Percentiles rank a stretch among this genome's conserved stretches.
These are phyloP conservation scores for Calonectria naviculata DNA, from an alignment of 2,329 filamentous ascomycete species.

Conservation along the genomic window DNA sequence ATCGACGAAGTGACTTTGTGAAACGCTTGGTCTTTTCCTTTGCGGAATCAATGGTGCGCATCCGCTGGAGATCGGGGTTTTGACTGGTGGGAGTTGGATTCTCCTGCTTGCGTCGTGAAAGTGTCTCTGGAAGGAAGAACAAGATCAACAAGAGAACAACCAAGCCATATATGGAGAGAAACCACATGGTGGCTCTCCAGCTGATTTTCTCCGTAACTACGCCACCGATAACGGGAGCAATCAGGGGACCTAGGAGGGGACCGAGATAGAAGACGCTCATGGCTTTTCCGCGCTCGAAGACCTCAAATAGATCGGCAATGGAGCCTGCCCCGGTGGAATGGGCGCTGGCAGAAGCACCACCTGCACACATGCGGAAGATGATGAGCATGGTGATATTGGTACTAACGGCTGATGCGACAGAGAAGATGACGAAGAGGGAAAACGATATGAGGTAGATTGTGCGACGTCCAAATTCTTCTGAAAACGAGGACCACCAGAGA, in stretches of 20 bases:
- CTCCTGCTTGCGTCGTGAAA: conserved; percentile 51
- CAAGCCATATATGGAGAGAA: conserved; percentile 76
- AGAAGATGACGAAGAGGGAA: conserved; percentile 76
- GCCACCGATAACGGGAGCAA: conserved; percentile 83
- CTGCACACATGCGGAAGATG: conserved; percentile 78
- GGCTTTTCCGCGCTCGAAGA: conserved; percentile 77
- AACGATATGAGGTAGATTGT: conserved; percentile 85
- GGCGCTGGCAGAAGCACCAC: conserved; percentile 82
- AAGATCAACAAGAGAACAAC: conserved; percentile 65
- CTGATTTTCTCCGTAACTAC: conserved; percentile 74
- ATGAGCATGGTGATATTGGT: conserved; percentile 81
- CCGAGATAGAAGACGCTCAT: conserved; percentile 89
- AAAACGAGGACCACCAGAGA: conserved; percentile 88
- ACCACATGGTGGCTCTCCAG: conserved; percentile 85
- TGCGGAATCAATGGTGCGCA: conserved; percentile 72
- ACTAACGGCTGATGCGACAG: conserved; percentile 75
- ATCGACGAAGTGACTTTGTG: conserved; percentile 65
- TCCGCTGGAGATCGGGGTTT: conserved; percentile 51
- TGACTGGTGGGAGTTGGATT: neutral
- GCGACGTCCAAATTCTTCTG: conserved; percentile 77
- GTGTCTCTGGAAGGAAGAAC: conserved; percentile 74
- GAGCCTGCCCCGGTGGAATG: conserved; percentile 88
- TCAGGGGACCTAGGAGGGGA: conserved; percentile 77
- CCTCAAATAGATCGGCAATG: conserved; percentile 84
- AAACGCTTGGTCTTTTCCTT: conserved; percentile 66